phyloP scores from a whole-genome alignment of 2,329 filamentous ascomycete genomes.

The Chrysosporium keratinophilum region DNA sequence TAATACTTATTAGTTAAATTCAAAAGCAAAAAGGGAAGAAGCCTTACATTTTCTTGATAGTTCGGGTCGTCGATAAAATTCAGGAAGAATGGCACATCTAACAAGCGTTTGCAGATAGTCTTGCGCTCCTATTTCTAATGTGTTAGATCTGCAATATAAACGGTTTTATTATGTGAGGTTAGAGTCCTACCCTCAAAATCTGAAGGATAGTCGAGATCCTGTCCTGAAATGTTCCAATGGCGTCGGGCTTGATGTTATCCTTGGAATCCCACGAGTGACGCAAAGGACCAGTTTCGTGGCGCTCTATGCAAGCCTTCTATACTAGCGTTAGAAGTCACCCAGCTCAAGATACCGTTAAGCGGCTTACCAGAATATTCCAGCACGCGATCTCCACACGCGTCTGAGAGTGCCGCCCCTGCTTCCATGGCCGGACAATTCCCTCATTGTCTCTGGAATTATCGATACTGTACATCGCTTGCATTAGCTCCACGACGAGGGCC shows the following conservation, averaged over 20 bases:
- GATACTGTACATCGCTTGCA: slow-evolving; percentile 27
- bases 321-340: not conserved
- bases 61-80: slow-evolving; percentile 31
- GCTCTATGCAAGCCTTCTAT: slow-evolving; percentile 21
- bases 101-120: slow-evolving; percentile 33
- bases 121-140: slow-evolving; percentile 24
- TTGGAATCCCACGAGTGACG: slow-evolving; percentile 20
- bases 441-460: slow-evolving; percentile 24
- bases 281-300: slow-evolving; percentile 23
- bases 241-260: slow-evolving; percentile 9
- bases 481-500: slow-evolving; percentile 24
- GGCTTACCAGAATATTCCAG: slow-evolving; percentile 27
- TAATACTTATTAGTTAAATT: slow-evolving; percentile 1
- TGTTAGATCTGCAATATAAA: slow-evolving; percentile 2
- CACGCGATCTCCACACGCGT: slow-evolving; percentile 24
- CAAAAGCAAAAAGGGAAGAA: not conserved
- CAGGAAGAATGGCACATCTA: slow-evolving; percentile 27
- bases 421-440: slow-evolving; percentile 27
- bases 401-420: slow-evolving; percentile 19
- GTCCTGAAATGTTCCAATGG: slow-evolving; percentile 20
- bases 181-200: slow-evolving; percentile 10
- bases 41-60: slow-evolving; percentile 18
- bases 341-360: not conserved
- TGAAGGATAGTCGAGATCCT: slow-evolving; percentile 15
- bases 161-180: not conserved